Base-by-base conservation (phyloP, 371 early-diverging fungal species). In the Mucor mucedo region DNA sequence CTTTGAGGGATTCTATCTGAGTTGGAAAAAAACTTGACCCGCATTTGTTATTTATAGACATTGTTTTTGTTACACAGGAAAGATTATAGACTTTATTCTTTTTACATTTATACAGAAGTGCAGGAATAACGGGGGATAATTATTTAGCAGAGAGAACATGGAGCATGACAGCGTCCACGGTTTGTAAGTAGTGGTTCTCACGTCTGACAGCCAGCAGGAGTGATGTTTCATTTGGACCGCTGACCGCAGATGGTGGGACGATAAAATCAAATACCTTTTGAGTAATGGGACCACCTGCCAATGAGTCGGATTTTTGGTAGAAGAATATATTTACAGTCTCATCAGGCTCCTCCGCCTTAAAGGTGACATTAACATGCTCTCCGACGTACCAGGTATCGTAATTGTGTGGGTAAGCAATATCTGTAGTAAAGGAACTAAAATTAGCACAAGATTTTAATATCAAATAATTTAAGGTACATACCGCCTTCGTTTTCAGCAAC, bases 301-400 rank as follows among this genome's bases (percentile, higher is more conserved):
- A 50, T 9, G 28, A 7, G 3, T 5, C 5, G 27, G 29, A 29
- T 52, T 42, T 52, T 9, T 65, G 55, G 9, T 65, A 72, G 48
- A 77, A 71, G 49, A 78, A 76, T 40, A 75, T 70, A 11, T 67
- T 14, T 5, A 76, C 71, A 7, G 73, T 72, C 62, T 79, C 52
- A 21, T 62, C 9, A 6, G 49, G 33, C 4, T 28, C 8, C 21
- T 50, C 50, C 8, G 52, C 0, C 3, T 54, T 27, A 13, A 48
- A 59, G 2, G 47, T 45, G 40, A 78, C 78, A 60, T 70, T 70
- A 39, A 75, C 78, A 39, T 64, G 53, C 33, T 78, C 59, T 8
- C 78, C 78, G 14, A 78, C 71, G 53, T 66, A 59, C 78, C 78
- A 78, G 10, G 69, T 73, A 3, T 66, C 64, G 53, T 68, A 58